These are phyloP conservation scores for Fusarium transvaalense DNA, from an alignment of 2,329 filamentous ascomycete species.

Conservation along the genomic window DNA sequence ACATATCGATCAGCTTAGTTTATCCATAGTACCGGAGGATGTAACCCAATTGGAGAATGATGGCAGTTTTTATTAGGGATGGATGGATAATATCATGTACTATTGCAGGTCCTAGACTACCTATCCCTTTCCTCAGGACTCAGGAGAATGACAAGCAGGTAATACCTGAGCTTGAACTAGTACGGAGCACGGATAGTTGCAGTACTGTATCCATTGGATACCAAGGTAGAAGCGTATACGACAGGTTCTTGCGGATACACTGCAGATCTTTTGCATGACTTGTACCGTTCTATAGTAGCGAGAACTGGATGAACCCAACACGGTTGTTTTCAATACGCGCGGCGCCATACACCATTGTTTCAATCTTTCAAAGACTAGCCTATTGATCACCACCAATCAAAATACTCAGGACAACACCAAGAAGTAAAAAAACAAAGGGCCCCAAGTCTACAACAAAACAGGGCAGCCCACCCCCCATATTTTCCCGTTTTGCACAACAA, in stretches of 20 bases:
- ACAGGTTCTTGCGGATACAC: conserved; percentile 1
- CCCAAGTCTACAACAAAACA: conserved; percentile 32
- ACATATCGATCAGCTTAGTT: conserved; percentile 38
- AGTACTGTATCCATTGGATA: neutral
- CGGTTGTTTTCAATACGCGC: conserved; percentile 8
- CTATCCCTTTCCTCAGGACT: conserved; percentile 30
- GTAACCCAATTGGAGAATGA: conserved; percentile 36
- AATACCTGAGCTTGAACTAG: neutral
- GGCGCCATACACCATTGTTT: conserved; percentile 34
- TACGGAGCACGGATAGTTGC: neutral
- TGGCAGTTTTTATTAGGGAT: neutral
- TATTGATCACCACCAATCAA: conserved; percentile 24
- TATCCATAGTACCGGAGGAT: conserved; percentile 40
- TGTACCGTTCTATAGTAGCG: neutral
- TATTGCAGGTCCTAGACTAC: conserved; percentile 20
- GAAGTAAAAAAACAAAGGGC: conserved; percentile 25
- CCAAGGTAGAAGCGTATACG: neutral
- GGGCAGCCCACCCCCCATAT: conserved; percentile 34
- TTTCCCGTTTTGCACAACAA: conserved; percentile 34
- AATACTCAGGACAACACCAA: neutral
- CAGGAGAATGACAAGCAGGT: conserved; percentile 5
- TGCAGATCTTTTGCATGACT: conserved; percentile 11
- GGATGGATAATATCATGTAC: conserved; percentile 19
- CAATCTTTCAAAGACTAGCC: conserved; percentile 12
- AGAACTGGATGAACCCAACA: neutral